phyloP scores from a whole-genome alignment of 768 basidiomycete species.

The Suillus paluster region DNA sequence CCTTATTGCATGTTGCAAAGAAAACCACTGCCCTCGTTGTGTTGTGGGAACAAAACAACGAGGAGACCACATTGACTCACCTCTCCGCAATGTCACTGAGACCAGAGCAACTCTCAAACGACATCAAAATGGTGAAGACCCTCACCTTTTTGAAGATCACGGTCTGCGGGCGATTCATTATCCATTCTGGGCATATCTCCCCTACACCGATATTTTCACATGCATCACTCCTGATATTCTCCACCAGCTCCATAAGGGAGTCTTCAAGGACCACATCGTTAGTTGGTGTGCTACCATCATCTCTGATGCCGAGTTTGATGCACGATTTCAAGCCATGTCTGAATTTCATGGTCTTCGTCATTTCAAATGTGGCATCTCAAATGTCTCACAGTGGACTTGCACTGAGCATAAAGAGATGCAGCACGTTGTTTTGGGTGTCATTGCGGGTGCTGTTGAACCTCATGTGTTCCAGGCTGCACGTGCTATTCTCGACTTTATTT shows the following conservation, averaged over 20 bases:
- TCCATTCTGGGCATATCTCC: constrained; percentile 20
- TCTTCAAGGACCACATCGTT: constrained; percentile 48
- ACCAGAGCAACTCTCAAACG: neutral
- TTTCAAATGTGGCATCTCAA: too few relatives aligned
- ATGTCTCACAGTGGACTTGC: too few relatives aligned
- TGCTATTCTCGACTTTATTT: too few relatives aligned
- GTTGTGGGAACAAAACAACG: neutral
- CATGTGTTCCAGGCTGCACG: too few relatives aligned
- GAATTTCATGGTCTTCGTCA: neutral
- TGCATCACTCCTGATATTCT: constrained; percentile 45
- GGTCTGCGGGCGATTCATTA: constrained; percentile 18
- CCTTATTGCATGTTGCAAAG: constrained; percentile 15
- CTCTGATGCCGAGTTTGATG: constrained; percentile 18
- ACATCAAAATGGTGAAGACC: neutral
- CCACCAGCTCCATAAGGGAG: constrained; percentile 53
- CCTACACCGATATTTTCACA: constrained; percentile 30
- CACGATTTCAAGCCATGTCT: constrained; percentile 17
- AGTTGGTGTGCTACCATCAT: constrained; percentile 34
- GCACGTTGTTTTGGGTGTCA: too few relatives aligned
- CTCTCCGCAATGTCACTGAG: neutral
- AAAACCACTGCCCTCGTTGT: constrained; percentile 15
- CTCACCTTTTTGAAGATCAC: constrained; percentile 16
- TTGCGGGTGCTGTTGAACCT: too few relatives aligned
- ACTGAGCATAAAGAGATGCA: too few relatives aligned
- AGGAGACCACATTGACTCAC: neutral